Evolutionary conservation across 345 rosid species (phyloP), one percentile per base, ranked within the genome.

Genomic region (Eucalyptus regnans): DNA sequence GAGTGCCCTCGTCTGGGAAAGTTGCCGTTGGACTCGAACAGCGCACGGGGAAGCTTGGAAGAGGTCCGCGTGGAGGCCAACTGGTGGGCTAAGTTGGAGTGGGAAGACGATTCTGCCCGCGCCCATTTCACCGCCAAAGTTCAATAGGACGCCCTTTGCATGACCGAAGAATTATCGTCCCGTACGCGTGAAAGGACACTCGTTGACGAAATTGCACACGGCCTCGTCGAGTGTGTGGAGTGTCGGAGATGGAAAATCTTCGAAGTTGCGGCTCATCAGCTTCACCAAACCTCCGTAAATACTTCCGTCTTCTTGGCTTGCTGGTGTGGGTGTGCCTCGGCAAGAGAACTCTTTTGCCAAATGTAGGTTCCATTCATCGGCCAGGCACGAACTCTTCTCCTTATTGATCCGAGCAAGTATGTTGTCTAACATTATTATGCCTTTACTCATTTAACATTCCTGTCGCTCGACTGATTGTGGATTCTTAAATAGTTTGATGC

Each of bases 71-170:
- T 18, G 43, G 7, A 4, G 1, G 44, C 43, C 7, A 7, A 17
- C 23, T 68, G 44, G 44, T 68, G 80, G 80, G 80, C 23, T 23
- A 8, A 9, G 12, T 68, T 68, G 37, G 44, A 33, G 23, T 68
- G 80, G 80, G 44, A 68, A 17, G 80, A 68, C 6, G 80, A 68
- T 68, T 23, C 80, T 41, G 23, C 80, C 43, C 80, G 23, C 4
- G 80, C 80, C 13, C 9, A 68, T 68, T 68, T 68, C 80, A 17
- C 80, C 80, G 44, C 23, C 80, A 31, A 66, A 52, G 1, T 52
- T 52, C 58, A 0, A 51, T 17, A 51, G 20, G 56, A 0, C 0
- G 23, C 2, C 56, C 23, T 51, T 0, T 51, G 2, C 56, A 52
- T 52, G 56, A 52, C 56, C 56, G 56, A 52, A 52, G 56, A 52